Conservation (phyloP, 2,329 filamentous ascomycete genomes). For the Polychaeton citri region DNA sequence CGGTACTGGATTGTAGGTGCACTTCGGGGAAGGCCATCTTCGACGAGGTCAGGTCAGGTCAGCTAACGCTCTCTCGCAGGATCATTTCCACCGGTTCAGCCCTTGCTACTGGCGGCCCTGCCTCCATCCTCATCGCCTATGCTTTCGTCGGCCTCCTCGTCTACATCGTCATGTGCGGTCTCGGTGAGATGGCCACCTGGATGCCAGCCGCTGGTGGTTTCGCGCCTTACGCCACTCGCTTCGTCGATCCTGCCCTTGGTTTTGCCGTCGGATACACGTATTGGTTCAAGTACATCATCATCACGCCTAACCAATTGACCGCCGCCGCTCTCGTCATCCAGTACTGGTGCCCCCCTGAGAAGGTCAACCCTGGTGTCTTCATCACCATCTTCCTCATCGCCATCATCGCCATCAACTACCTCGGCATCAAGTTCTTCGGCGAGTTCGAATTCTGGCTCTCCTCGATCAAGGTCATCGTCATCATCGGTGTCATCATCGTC, state of each 20-base stretch:
- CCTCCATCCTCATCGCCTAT: conserved; percentile 59
- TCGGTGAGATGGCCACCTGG: conserved; percentile 79
- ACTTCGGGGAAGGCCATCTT: conserved; percentile 5
- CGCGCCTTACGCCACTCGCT: conserved; percentile 66
- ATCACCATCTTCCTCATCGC: conserved; percentile 46
- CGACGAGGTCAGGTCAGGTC: conserved; percentile 38
- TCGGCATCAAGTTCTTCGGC: conserved; percentile 48
- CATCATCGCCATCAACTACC: conserved; percentile 33
- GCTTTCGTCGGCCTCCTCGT: conserved; percentile 57
- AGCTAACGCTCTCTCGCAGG: conserved; percentile 29
- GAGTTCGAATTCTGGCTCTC: conserved; percentile 38
- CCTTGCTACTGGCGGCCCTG: conserved; percentile 41
- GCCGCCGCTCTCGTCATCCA: conserved; percentile 67
- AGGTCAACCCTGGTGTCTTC: conserved; percentile 65
- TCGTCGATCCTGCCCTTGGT: conserved; percentile 67
- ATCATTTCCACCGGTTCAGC: conserved; percentile 52
- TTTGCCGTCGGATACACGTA: conserved; percentile 56
- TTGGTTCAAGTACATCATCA: conserved; percentile 64
- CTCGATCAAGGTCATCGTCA: conserved; percentile 32
- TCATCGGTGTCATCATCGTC: conserved; percentile 32
- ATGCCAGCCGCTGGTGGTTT: conserved; percentile 66
- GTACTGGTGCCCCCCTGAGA: conserved; percentile 55
- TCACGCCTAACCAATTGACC: conserved; percentile 73
- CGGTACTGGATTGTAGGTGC: conserved; percentile 35
- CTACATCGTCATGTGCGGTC: conserved; percentile 66